A percentile compares a stretch with the other conserved stretches of the same genome.
Evolutionary conservation across 345 rosid genomes (phyloP).

Genomic region (Cochlearia excelsa): DNA sequence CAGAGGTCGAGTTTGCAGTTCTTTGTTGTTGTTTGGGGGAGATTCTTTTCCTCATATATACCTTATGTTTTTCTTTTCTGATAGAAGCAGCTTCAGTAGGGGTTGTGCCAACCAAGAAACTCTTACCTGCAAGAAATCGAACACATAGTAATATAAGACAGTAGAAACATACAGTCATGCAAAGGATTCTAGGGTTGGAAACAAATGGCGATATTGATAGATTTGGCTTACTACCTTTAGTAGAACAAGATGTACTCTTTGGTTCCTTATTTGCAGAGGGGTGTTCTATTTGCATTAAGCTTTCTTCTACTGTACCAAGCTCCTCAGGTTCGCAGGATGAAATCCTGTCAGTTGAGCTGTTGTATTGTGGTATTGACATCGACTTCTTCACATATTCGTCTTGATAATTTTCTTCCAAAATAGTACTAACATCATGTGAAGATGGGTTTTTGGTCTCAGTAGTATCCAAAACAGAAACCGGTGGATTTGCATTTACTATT

Average conservation of each 20-base stretch:
- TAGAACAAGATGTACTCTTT: conserved; percentile 28
- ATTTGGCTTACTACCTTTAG: conserved; percentile 41
- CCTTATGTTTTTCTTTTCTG: conserved; percentile 37
- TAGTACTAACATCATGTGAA: conserved; percentile 34
- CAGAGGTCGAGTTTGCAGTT: conserved; percentile 42
- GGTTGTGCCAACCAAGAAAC: conserved; percentile 5
- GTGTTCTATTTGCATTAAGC: conserved; percentile 19
- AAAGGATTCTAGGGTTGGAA: conserved; percentile 16
- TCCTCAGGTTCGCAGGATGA: conserved; percentile 24
- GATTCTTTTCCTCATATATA: conserved; percentile 53
- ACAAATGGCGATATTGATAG: conserved; percentile 19
- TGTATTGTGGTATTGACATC: conserved; percentile 32
- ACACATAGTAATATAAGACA: conserved; percentile 5
- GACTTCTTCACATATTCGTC: conserved; percentile 30
- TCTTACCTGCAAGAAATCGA: conserved; percentile 27
- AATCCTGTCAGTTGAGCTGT: conserved; percentile 21
- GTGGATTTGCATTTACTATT: conserved; percentile 20
- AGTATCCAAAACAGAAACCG: conserved; percentile 32
- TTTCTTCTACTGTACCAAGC: conserved; percentile 27
- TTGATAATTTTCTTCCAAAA: conserved; percentile 26
- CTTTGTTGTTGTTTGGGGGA: conserved; percentile 26
- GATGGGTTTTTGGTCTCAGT: conserved; percentile 27
- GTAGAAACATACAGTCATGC: conserved; percentile 12
- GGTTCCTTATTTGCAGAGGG: conserved; percentile 27
- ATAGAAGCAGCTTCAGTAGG: conserved; percentile 26